Percentiles rank a stretch among this genome's conserved stretches.
Conservation (phyloP, 2,329 filamentous ascomycete genomes). For the Aspergillus hiratsukae region DNA sequence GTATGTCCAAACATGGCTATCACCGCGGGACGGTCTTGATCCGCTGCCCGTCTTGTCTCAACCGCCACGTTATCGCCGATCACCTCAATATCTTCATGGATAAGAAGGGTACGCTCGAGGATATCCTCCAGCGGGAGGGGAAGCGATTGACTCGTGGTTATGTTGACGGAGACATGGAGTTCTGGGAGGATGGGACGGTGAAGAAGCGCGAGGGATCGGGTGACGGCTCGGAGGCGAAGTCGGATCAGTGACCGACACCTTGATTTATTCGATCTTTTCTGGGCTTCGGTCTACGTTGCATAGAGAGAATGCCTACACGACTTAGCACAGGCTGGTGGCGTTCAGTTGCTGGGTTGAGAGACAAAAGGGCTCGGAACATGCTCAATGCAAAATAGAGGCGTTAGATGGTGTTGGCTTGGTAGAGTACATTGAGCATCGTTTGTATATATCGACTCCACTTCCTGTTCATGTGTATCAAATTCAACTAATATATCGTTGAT, state of each 20-base stretch:
- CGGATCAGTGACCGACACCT: slow-evolving; percentile 2
- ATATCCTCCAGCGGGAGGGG: slow-evolving; percentile 37
- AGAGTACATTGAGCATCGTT: slow-evolving; percentile 9
- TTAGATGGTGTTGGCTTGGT: slow-evolving; percentile 1
- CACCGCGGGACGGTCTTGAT: slow-evolving; percentile 86
- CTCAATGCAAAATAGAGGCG: not conserved
- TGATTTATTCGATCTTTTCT: not conserved
- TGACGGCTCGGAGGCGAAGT: slow-evolving; percentile 1
- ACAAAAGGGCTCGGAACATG: not conserved
- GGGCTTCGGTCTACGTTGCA: not conserved
- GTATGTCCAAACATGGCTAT: slow-evolving; percentile 90
- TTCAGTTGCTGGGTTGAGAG: not conserved
- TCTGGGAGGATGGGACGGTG: slow-evolving; percentile 72
- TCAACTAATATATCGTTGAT: not conserved
- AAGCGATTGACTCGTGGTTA: slow-evolving; percentile 78
- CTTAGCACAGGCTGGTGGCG: not conserved
- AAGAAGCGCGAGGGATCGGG: slow-evolving; percentile 12
- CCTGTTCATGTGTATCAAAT: not conserved
- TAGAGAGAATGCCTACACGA: not conserved
- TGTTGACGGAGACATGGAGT: slow-evolving; percentile 81
- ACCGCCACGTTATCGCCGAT: slow-evolving; percentile 87
- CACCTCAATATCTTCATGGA: slow-evolving; percentile 63
- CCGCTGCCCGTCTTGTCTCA: slow-evolving; percentile 78
- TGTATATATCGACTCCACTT: slow-evolving; percentile 12
- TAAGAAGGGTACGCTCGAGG: slow-evolving; percentile 39